These are phyloP conservation scores for Dictyostelium purpureum DNA, from an alignment of 78 protist species.

Conservation along the genomic window DNA sequence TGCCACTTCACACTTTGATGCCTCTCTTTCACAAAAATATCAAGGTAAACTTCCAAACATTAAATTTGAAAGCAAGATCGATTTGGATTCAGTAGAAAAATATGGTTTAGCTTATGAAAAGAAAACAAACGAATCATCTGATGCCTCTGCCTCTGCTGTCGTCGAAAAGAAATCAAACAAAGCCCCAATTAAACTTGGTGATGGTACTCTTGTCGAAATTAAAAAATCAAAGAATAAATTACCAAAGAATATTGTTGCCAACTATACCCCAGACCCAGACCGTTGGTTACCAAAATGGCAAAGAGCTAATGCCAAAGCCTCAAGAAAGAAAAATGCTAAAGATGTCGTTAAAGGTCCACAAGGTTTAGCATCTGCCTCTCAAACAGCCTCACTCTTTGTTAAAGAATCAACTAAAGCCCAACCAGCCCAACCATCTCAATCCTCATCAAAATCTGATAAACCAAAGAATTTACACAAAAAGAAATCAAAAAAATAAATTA, in stretches of 20 bases:
- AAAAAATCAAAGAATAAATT: constrained; percentile 60
- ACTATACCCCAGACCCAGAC: constrained; percentile 61
- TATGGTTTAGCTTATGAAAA: constrained; percentile 48
- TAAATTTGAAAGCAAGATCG: constrained; percentile 25
- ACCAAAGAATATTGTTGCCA: constrained; percentile 29
- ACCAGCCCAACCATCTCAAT: too few relatives aligned
- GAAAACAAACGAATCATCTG: background rate
- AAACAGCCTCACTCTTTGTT: background rate
- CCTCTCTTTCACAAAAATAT: constrained; percentile 59
- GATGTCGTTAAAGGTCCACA: constrained; percentile 34
- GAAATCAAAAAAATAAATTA: constrained; percentile 5
- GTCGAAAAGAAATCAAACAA: background rate
- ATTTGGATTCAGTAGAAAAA: constrained; percentile 50
- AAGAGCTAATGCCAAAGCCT: constrained; percentile 17
- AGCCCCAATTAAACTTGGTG: background rate
- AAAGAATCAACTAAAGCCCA: background rate
- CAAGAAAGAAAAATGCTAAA: background rate
- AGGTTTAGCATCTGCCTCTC: constrained; percentile 38
- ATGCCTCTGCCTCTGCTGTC: background rate
- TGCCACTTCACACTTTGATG: constrained; percentile 65
- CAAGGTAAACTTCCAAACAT: constrained; percentile 54
- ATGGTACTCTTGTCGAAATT: background rate
- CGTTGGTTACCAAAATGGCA: constrained; percentile 80
- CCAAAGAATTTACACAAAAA: constrained; percentile 63
- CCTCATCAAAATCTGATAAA: background rate